phyloP scores from a whole-genome alignment of 768 basidiomycete genomes.

The Serpula lacrymans region DNA sequence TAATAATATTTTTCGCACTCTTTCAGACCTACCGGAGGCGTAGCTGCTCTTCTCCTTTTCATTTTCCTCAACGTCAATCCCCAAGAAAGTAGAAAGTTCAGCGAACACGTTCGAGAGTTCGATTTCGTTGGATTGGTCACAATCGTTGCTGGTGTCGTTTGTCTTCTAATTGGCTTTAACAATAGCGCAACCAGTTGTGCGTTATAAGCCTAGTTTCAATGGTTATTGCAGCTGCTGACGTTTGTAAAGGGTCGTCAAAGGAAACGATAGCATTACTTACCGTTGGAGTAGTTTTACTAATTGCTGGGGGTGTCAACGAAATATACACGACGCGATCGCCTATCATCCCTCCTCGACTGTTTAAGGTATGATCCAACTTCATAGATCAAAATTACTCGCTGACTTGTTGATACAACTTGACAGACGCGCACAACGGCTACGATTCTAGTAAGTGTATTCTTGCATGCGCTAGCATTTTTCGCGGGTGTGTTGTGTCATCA shows the following conservation, averaged over 20 bases:
- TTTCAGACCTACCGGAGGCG: slow-evolving; percentile 32
- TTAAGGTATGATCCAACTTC: slow-evolving; percentile 29
- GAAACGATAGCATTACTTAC: slow-evolving; percentile 35
- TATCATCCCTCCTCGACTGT: slow-evolving; percentile 37
- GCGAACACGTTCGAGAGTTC: slow-evolving; percentile 31
- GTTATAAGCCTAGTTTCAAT: not conserved
- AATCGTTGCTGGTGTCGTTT: slow-evolving; percentile 32
- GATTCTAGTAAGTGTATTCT: slow-evolving; percentile 27
- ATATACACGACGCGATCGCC: slow-evolving; percentile 29
- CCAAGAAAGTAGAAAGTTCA: slow-evolving; percentile 27
- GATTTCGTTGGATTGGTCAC: slow-evolving; percentile 38
- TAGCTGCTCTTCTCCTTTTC: slow-evolving; percentile 28
- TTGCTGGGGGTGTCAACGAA: slow-evolving; percentile 31
- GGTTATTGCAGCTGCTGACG: slow-evolving; percentile 3
- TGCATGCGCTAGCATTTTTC: slow-evolving; percentile 33
- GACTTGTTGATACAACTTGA: not conserved
- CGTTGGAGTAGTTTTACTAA: slow-evolving; percentile 30
- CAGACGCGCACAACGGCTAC: slow-evolving; percentile 37
- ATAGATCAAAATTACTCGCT: not conserved
- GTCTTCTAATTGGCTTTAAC: slow-evolving; percentile 38
- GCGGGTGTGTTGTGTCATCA: slow-evolving; percentile 19
- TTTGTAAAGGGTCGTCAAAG: slow-evolving; percentile 21
- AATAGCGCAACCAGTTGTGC: slow-evolving; percentile 30
- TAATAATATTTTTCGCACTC: slow-evolving; percentile 2
- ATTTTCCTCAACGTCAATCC: slow-evolving; percentile 34